Base-by-base conservation (phyloP, 257 asterid genomes). In the Cinchona pubescens region DNA sequence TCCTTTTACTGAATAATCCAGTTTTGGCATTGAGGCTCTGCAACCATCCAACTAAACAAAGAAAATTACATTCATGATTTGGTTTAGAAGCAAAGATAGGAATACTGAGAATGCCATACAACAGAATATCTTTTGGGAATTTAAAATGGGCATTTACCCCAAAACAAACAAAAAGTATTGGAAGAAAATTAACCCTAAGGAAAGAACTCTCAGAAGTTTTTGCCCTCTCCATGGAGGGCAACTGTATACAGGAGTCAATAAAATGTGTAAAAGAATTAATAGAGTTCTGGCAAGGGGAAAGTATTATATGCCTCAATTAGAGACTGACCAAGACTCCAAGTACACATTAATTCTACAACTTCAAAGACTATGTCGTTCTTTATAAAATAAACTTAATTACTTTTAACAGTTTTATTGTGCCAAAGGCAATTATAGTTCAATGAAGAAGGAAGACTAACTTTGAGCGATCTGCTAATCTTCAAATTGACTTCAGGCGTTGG, bases 11-110 rank as follows among this genome's bases (percentile, higher is more conserved):
- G 79, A 94, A 90, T 76, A 92, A 77, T 69, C 98, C 97, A 84
- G 98, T 94, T 85, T 80, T 90, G 78, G 95, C 96, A 83, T 92
- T 94, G 76, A 92, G 96, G 94, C 97, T 94, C 96, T 94, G 99
- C 98, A 92, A 86, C 82, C 94, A 94, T 86, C 88, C 92, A 88
- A 85, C 95, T 92, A 90, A 87, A 93, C 83, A 80, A 77, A 83
- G 84, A 87, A 87, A 87, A 84, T 90, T 82, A 88, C 82, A 78
- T 71, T 81, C 82, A 76, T 77, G 87, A 83, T 75, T 71, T 61
- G 84, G 68, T 10, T 61, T 79, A 53, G 71, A 35, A 27, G 56
- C 10, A 4, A 71, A 49, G 56, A 81, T 4, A 37, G 67, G 35
- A 56, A 56, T 25, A n/a, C 14, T 23, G 32, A 13, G 16, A 72